Evolutionary conservation across 495 filamentous ascomycete genomes (phyloP).

Genomic region (Penicillium turbatum): DNA sequence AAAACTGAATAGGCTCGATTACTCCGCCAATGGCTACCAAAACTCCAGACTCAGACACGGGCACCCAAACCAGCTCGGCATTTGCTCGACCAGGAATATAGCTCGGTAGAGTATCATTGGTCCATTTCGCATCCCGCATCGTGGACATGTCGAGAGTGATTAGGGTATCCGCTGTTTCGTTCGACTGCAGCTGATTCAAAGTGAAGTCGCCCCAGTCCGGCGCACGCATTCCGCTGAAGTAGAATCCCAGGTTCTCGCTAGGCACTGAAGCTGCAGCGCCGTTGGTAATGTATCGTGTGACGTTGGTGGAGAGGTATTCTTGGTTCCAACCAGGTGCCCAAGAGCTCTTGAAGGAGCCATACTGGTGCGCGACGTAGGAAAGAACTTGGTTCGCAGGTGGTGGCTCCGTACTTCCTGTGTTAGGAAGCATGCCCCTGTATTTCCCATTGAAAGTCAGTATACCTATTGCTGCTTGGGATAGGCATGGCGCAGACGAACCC

Average conservation of each 20-base stretch:
- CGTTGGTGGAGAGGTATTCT: constrained; percentile 30
- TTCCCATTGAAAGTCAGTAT: not conserved
- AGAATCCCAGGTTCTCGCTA: constrained; percentile 69
- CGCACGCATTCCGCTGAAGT: constrained; percentile 61
- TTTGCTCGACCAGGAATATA: constrained; percentile 52
- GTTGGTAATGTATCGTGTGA: constrained; percentile 62
- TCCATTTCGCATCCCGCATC: constrained; percentile 49
- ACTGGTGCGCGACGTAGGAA: constrained; percentile 49
- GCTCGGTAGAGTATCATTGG: constrained; percentile 50
- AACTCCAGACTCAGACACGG: constrained; percentile 57
- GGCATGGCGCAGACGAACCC: constrained; percentile 17
- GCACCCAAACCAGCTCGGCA: constrained; percentile 67
- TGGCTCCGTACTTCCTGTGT: not conserved
- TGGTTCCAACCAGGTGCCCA: constrained; percentile 42
- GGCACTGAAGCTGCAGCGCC: constrained; percentile 61
- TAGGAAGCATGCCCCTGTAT: constrained; percentile 7
- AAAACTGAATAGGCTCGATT: constrained; percentile 43
- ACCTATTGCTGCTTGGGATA: not conserved
- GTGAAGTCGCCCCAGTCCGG: constrained; percentile 45
- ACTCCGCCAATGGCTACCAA: constrained; percentile 68
- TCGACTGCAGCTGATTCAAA: constrained; percentile 27
- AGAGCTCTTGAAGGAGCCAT: constrained; percentile 31
- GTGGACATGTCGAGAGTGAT: constrained; percentile 57
- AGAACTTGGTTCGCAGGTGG: constrained; percentile 9
- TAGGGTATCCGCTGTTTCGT: constrained; percentile 38